These are phyloP conservation scores for Ceratocystis huliohia DNA, from an alignment of 2,329 filamentous ascomycete species.

Conservation along the genomic window DNA sequence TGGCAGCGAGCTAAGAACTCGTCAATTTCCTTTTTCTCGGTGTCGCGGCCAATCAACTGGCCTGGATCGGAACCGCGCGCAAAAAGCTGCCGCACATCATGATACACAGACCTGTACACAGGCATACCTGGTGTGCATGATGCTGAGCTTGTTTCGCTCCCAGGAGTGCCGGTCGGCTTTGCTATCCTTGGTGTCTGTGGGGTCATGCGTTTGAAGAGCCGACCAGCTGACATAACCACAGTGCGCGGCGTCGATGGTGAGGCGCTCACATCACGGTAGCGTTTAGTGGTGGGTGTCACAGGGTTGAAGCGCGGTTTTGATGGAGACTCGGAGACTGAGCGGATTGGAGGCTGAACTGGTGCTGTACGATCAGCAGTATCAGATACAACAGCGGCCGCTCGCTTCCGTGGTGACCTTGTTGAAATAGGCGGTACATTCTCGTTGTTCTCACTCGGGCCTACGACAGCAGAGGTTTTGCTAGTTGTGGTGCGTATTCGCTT, in stretches of 20 bases:
- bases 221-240: constrained; percentile 64
- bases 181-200: constrained; percentile 50
- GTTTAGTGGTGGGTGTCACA: constrained; percentile 58
- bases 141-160: constrained; percentile 3
- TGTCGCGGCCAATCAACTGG: constrained; percentile 64
- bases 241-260: constrained; percentile 71
- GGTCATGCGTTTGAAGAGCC: constrained; percentile 63
- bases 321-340: constrained; percentile 13
- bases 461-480: neutral
- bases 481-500: constrained; percentile 12
- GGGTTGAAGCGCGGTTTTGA: constrained; percentile 27
- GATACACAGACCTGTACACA: constrained; percentile 54
- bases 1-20: constrained; percentile 56
- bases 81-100: constrained; percentile 76
- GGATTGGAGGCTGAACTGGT: neutral
- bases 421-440: constrained; percentile 17
- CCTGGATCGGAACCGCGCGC: constrained; percentile 63
- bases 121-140: neutral
- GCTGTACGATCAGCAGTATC: neutral
- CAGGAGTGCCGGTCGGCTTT: constrained; percentile 12
- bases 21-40: constrained; percentile 50
- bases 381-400: neutral
- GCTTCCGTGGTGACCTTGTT: constrained; percentile 3
- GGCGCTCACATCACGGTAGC: constrained; percentile 67
- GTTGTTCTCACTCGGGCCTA: constrained; percentile 9